Base-by-base conservation (phyloP, 2,329 filamentous ascomycete species). In the Periglandula ipomoeae region DNA sequence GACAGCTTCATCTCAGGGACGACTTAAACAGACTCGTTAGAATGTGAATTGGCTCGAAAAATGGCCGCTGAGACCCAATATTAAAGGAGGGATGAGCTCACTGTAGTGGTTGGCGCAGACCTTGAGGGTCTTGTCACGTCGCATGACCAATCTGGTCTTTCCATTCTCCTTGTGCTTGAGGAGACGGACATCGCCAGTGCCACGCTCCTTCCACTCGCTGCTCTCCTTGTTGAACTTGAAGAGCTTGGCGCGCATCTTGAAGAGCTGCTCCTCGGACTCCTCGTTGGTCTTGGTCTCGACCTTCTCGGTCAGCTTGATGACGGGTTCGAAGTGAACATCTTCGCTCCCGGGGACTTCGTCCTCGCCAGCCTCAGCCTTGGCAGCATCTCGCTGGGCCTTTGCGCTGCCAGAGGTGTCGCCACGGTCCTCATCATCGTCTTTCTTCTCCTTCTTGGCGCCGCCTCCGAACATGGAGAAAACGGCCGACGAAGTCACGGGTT, bases 71-170 rank as follows among this genome's bases (percentile, higher is more conserved):
- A 17, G 11, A 11, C 10, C 11, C 37, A 10, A 39, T 11, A 39
- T 8, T 22, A 13, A 13, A 15, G 20, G 9, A 15, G 22, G 8
- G 27, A 10, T 24, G 22, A 17, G 74, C 86, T 63, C 84, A 95
- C 90, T 85, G 74, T 98, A 98, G 80, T 98, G 93, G 79, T 98
- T 98, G 67, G 93, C 93, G 84, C 93, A 98, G 72, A 98, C 93
- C 81, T 98, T 98, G 75, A 97, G 83, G 53, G 93, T 98, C 88
- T 97, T 97, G 78, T 98, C 93, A 68, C 93, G 82, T 70, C 93
- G 87, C 93, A 98, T 98, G 60, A 98, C 93, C 62, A 98, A 77
- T 61, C 93, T 84, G 51, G 90, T 95, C 85, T 97, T 97, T 72
- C 86, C 83, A 70, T 95, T 96, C 77, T 96, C 90, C 81, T 89